These are phyloP conservation scores for Lobosporangium transversale DNA, from an alignment of 192 early-diverging fungal genomes.

Conservation along the genomic window DNA sequence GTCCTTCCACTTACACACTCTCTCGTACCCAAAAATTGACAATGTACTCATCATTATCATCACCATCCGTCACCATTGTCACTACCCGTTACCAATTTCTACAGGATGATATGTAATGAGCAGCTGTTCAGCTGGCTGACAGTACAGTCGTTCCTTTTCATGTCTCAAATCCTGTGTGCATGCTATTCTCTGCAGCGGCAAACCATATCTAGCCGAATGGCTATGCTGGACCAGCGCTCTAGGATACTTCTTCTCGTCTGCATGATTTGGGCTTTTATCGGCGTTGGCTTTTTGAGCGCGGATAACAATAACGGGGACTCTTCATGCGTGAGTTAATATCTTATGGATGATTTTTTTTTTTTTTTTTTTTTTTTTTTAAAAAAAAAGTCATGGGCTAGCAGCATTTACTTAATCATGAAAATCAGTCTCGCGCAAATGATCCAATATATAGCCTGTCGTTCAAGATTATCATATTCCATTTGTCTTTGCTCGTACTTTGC, in stretches of 20 bases:
- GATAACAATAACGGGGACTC: slow-evolving; percentile 12
- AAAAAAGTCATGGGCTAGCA: not conserved
- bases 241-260: slow-evolving; percentile 32
- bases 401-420: too few relatives aligned
- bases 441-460: slow-evolving; percentile 33
- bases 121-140: slow-evolving; percentile 52
- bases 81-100: too few relatives aligned
- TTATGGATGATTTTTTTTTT: not conserved
- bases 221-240: slow-evolving; percentile 26
- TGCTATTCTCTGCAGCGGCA: slow-evolving; percentile 41
- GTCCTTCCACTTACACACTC: too few relatives aligned
- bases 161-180: slow-evolving; percentile 24
- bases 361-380: not conserved
- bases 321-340: slow-evolving; percentile 14
- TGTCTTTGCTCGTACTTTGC: slow-evolving; percentile 39
- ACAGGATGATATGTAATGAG: slow-evolving; percentile 48
- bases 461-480: slow-evolving; percentile 51
- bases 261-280: slow-evolving; percentile 51
- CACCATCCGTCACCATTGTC: too few relatives aligned
- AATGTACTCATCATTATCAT: too few relatives aligned
- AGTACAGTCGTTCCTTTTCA: slow-evolving; percentile 40
- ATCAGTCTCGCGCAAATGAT: too few relatives aligned
- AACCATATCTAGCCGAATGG: slow-evolving; percentile 24
- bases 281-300: slow-evolving; percentile 41
- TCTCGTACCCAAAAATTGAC: too few relatives aligned